Base-by-base conservation (phyloP, 2,329 filamentous ascomycete genomes). In the Diplodia scrobiculata region DNA sequence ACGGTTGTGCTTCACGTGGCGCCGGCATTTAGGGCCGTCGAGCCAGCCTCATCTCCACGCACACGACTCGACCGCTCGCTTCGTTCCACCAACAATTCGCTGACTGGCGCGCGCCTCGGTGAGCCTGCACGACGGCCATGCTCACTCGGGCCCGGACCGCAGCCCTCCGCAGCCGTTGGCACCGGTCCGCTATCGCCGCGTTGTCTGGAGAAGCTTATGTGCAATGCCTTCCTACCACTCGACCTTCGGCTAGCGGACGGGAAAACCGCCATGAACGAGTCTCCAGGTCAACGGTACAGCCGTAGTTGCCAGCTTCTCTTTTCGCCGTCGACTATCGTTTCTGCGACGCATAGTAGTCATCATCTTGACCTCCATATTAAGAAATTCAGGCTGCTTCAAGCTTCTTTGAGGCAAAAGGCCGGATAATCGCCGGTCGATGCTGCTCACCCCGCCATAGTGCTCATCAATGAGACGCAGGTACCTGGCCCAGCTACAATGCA, bases 81-180 rank as follows among this genome's bases (percentile, higher is more conserved):
- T 62, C 48, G 58, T 62, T 62, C 58, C 58, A 62, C 58, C 58
- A 62, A 62, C 58, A 36, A 50, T 50, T 62, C 41, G 41, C 58
- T 62, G 45, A 36, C 58, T 62, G 58, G 45, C 58, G n/a, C 58
- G 58, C 58, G 58, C 45, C 58, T 62, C 58, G 27, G 41, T 14
- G 41, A 50, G 19, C 29, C 41, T 62, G 58, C 58, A 62, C 55
- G 27, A 21, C 25, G 25, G 25, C 38, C 38, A 21, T 48, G 55
- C 58, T 62, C 11, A 34, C 58, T 62, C 58, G 41, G 41, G 58
- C 58, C 58, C 58, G 58, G 58, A 62, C 41, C 27, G 25, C 27
- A 21, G 45, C 58, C 41, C 58, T 62, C 58, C 58, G 58, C 58
- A 48, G 58, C 58, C 14, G 34, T 50, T 50, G 10, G 58, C 58